Conservation (phyloP, 495 filamentous ascomycete species). For the Trichoderma erinaceum region DNA sequence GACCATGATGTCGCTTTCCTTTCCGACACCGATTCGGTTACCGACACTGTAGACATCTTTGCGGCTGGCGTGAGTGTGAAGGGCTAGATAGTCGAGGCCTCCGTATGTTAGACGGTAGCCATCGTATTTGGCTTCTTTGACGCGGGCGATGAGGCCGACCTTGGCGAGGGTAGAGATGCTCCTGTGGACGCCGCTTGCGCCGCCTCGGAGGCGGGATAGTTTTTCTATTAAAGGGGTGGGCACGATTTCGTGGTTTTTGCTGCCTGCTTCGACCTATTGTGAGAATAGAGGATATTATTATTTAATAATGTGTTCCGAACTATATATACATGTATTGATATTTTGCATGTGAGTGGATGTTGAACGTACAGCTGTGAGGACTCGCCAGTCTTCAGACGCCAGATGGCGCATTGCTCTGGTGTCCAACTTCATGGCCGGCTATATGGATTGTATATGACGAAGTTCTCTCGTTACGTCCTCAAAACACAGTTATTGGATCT, state of each 20-base stretch:
- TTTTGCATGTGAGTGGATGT: neutral
- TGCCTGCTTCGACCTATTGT: slow-evolving; percentile 78
- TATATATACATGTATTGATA: neutral
- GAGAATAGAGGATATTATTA: slow-evolving; percentile 21
- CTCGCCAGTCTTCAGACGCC: slow-evolving; percentile 85
- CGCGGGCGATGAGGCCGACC: slow-evolving; percentile 79
- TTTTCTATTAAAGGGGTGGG: slow-evolving; percentile 83
- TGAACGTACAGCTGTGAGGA: slow-evolving; percentile 75
- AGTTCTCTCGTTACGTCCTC: neutral
- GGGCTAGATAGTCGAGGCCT: slow-evolving; percentile 90
- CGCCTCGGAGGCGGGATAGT: slow-evolving; percentile 72
- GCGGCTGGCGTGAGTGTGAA: slow-evolving; percentile 77
- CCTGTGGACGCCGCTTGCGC: slow-evolving; percentile 71
- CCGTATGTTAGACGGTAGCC: slow-evolving; percentile 97
- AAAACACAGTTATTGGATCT: neutral
- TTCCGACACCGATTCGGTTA: slow-evolving; percentile 92
- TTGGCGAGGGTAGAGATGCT: slow-evolving; percentile 88
- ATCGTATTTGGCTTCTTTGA: slow-evolving; percentile 96
- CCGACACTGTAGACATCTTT: slow-evolving; percentile 82
- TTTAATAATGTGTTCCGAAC: slow-evolving; percentile 8
- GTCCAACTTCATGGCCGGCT: slow-evolving; percentile 76
- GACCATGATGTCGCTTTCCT: slow-evolving; percentile 94
- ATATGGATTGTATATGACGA: neutral
- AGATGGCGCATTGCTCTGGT: slow-evolving; percentile 88
- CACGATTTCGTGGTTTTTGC: slow-evolving; percentile 93